Evolutionary conservation across 2,329 filamentous ascomycete species (phyloP).

Genomic region (Fusarium ambrosium): DNA sequence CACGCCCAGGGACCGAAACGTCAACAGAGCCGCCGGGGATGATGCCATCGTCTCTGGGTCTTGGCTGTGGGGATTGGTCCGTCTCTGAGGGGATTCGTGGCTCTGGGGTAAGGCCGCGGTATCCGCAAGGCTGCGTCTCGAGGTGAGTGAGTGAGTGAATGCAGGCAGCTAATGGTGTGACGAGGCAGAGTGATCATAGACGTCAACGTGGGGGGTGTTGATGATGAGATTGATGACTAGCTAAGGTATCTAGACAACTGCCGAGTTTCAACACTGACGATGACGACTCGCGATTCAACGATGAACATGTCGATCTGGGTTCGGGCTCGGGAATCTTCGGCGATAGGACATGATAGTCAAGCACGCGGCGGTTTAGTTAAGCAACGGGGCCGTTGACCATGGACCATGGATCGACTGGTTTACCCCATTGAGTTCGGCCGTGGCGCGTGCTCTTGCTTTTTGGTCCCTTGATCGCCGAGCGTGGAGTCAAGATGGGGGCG

Average conservation of each 20-base stretch:
- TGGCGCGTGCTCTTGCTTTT: slow-evolving; percentile 32
- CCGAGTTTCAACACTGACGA: slow-evolving; percentile 11
- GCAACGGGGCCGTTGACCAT: not conserved
- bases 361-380: not conserved
- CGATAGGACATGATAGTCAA: not conserved
- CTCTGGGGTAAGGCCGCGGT: slow-evolving; percentile 13
- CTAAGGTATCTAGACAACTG: slow-evolving; percentile 19
- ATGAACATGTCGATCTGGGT: slow-evolving; percentile 22
- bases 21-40: slow-evolving; percentile 36
- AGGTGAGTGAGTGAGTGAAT: slow-evolving; percentile 34
- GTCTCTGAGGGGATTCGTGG: not conserved
- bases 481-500: slow-evolving; percentile 13
- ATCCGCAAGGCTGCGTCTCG: slow-evolving; percentile 24
- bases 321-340: not conserved
- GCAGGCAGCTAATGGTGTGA: slow-evolving; percentile 33
- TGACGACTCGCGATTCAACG: slow-evolving; percentile 15
- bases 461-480: slow-evolving; percentile 39
- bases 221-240: not conserved
- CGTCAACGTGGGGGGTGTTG: not conserved
- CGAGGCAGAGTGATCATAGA: not conserved
- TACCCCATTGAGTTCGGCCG: not conserved
- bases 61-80: not conserved
- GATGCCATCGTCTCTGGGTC: slow-evolving; percentile 27
- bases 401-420: slow-evolving; percentile 22
- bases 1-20: not conserved